A percentile compares a stretch with the other conserved stretches of the same genome.
phyloP scores from a whole-genome alignment of 345 rosid species.

The Jatropha curcas region DNA sequence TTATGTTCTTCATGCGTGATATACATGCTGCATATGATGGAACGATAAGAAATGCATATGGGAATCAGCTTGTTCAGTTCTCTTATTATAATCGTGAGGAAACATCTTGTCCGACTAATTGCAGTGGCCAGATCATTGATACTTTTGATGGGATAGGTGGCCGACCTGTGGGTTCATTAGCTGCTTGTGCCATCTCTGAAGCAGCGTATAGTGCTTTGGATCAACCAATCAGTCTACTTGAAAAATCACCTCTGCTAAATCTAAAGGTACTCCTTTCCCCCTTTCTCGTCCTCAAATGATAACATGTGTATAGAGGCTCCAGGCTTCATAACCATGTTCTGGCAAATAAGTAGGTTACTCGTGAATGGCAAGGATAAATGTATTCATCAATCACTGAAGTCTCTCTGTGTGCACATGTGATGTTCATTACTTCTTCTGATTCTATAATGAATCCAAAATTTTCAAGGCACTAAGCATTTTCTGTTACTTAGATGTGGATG shows the following conservation, averaged over 20 bases:
- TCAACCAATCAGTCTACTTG: slow-evolving; percentile 87
- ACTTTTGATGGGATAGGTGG: slow-evolving; percentile 47
- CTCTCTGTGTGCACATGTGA: not conserved
- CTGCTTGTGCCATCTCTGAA: slow-evolving; percentile 88
- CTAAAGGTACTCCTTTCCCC: slow-evolving; percentile 54
- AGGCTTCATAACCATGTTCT: not conserved
- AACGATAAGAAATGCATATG: slow-evolving; percentile 79
- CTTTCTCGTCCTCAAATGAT: slow-evolving; percentile 19
- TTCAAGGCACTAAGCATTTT: not conserved
- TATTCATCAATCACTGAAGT: not conserved
- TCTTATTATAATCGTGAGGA: slow-evolving; percentile 44
- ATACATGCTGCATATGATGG: slow-evolving; percentile 74
- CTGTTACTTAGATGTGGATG: not conserved
- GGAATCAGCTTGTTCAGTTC: slow-evolving; percentile 78
- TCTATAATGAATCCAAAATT: not conserved
- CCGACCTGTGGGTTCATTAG: slow-evolving; percentile 71
- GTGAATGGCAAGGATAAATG: not conserved
- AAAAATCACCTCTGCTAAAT: slow-evolving; percentile 71
- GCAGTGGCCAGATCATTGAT: slow-evolving; percentile 11
- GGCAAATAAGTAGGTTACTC: not conserved
- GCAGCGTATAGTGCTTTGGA: slow-evolving; percentile 96
- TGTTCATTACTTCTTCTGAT: not conserved
- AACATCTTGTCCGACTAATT: slow-evolving; percentile 3
- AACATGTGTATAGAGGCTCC: not conserved
- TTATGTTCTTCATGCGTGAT: slow-evolving; percentile 91